A percentile compares a stretch with the other conserved stretches of the same genome.
Conservation (phyloP, 2,329 filamentous ascomycete genomes). For the Colletotrichum sp. region DNA sequence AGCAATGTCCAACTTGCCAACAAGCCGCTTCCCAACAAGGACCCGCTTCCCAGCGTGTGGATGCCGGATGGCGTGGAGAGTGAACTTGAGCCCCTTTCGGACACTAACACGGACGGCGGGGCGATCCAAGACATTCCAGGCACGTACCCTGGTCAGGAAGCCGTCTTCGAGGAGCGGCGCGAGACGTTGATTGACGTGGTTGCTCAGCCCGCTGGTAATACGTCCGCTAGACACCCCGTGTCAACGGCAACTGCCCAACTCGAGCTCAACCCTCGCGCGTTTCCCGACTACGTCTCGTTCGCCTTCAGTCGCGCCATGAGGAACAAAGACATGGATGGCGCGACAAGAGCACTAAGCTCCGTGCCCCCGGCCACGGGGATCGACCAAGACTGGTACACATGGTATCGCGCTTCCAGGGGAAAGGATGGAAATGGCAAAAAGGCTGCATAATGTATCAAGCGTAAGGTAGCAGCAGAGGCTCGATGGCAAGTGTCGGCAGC, state of each 20-base stretch:
- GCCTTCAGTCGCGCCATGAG: not conserved
- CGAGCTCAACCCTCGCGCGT: not conserved
- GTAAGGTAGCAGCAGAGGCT: not conserved
- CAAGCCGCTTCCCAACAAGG: too few species aligned
- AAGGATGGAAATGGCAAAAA: not conserved
- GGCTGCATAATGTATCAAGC: not conserved
- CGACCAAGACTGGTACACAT: not conserved
- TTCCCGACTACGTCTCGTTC: not conserved
- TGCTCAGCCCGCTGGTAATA: not conserved
- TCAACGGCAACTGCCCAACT: not conserved
- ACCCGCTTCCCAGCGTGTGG: not conserved
- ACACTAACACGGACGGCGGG: not conserved
- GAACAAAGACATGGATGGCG: not conserved
- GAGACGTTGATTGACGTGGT: not conserved
- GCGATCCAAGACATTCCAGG: not conserved
- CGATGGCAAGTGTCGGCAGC: not conserved
- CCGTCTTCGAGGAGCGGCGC: not conserved
- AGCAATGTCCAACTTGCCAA: not conserved
- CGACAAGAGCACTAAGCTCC: not conserved
- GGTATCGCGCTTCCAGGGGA: not conserved
- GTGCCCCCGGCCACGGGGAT: not conserved
- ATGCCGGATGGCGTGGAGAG: not conserved
- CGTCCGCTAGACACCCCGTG: not conserved
- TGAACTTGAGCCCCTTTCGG: not conserved
- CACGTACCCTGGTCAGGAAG: not conserved